Percentiles rank a stretch among this genome's conserved stretches.
These are phyloP conservation scores for Phytopythium helicoides DNA, from an alignment of 352 stramenopile genomes.

Conservation along the genomic window DNA sequence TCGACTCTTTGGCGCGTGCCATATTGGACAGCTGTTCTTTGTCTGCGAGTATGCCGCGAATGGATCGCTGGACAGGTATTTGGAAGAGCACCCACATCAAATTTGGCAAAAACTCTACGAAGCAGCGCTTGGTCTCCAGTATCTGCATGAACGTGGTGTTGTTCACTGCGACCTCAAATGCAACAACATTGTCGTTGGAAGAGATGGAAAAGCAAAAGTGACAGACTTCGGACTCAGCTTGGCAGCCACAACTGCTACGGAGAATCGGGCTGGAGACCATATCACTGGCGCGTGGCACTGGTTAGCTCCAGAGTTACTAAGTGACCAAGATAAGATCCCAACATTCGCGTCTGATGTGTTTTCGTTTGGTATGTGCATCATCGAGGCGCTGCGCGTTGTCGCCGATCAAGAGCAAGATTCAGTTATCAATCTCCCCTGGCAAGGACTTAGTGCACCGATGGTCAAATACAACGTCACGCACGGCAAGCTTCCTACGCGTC, in stretches of 20 bases:
- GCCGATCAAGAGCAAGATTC: background rate
- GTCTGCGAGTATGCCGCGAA: conserved; percentile 17
- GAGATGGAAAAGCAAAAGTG: conserved; percentile 17
- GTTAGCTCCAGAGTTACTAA: conserved; percentile 27
- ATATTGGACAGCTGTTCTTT: conserved; percentile 7
- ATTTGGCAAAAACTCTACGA: conserved; percentile 18
- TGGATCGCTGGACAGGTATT: conserved; percentile 20
- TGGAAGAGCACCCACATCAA: conserved; percentile 6
- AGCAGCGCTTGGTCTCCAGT: conserved; percentile 21
- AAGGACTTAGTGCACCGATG: too few species aligned
- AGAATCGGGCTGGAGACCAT: background rate
- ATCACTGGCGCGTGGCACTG: conserved; percentile 11
- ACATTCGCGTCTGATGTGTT: conserved; percentile 23
- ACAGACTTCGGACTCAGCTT: conserved; percentile 27
- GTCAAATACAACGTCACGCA: too few species aligned
- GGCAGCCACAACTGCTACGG: conserved; percentile 6
- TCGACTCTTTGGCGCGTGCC: conserved; percentile 11
- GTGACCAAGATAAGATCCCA: background rate
- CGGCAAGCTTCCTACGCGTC: background rate
- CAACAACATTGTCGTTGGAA: conserved; percentile 27
- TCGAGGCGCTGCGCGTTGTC: conserved; percentile 7
- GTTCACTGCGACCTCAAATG: conserved; percentile 26
- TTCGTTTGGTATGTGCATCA: conserved; percentile 23
- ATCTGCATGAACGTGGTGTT: conserved; percentile 23
- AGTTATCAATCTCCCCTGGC: too few species aligned